phyloP scores from a whole-genome alignment of 176 grass and related monocot species.

The Ensete ventricosum region DNA sequence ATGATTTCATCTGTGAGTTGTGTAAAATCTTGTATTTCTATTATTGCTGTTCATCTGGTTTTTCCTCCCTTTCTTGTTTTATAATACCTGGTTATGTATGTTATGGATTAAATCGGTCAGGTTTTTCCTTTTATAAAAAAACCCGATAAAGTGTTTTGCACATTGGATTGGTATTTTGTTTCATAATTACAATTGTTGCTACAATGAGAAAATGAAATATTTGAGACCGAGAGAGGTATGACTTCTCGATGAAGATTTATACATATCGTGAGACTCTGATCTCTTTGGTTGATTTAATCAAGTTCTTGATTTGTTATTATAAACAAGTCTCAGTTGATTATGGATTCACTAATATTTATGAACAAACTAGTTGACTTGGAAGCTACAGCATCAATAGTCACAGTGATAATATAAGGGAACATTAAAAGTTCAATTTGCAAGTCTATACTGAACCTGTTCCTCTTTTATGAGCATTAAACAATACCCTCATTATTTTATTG shows the following conservation, averaged over 20 bases:
- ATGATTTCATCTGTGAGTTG: constrained; percentile 61
- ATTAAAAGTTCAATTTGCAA: no score
- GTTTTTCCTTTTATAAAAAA: no score
- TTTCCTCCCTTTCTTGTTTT: constrained; percentile 1
- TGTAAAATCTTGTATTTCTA: background rate
- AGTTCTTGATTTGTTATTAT: background rate
- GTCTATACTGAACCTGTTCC: no score
- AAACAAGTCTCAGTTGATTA: background rate
- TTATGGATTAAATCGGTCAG: no score
- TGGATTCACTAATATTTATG: background rate
- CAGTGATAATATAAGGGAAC: no score
- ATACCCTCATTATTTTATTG: no score
- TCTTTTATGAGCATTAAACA: no score
- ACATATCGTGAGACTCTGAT: background rate
- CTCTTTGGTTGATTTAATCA: background rate
- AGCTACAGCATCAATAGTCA: no score
- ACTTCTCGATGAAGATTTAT: background rate
- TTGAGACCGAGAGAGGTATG: background rate
- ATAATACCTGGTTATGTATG: background rate
- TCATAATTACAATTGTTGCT: background rate
- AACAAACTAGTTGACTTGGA: no score
- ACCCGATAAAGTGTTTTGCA: no score
- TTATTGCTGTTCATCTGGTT: background rate
- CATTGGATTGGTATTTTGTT: background rate
- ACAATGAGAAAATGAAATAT: background rate